phyloP scores from a whole-genome alignment of 805 yeast species.

The Peterozyma xylosa region DNA sequence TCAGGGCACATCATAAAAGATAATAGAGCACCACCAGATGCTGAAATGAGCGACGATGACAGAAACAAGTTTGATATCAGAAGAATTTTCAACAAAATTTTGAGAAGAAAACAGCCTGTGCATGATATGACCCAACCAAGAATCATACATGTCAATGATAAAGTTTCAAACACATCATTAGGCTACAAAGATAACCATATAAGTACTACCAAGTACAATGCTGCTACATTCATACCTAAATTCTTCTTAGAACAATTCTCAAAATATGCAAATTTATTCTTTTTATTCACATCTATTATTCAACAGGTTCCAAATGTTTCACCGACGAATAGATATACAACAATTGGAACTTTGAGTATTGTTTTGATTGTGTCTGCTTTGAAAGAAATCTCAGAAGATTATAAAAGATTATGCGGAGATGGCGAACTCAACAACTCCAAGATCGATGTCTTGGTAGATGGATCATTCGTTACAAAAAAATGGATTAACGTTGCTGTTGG shows the following conservation, averaged over 20 bases:
- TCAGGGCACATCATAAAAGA: conserved; percentile 8
- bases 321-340: conserved; percentile 93
- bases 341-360: conserved; percentile 81
- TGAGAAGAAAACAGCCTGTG: conserved; percentile 12
- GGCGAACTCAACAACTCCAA: conserved; percentile 73
- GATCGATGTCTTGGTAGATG: conserved; percentile 54
- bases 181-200: conserved; percentile 77
- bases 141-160: conserved; percentile 61
- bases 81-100: conserved; percentile 4
- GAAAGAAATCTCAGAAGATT: conserved; percentile 85
- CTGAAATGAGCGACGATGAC: conserved; percentile 1
- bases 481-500: conserved; percentile 93
- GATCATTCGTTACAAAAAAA: conserved; percentile 55
- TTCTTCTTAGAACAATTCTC: conserved; percentile 95
- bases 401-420: conserved; percentile 83
- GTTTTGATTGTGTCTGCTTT: conserved; percentile 88
- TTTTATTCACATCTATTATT: conserved; percentile 82
- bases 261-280: conserved; percentile 92
- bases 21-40: conserved; percentile 5
- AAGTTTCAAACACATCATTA: conserved; percentile 40
- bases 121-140: conserved; percentile 32
- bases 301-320: conserved; percentile 97
- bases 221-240: conserved; percentile 90
- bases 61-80: conserved; percentile 9
- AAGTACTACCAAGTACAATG: conserved; percentile 91